phyloP scores from a whole-genome alignment of 1,284 basidiomycete species.

The Ustilago crameri region DNA sequence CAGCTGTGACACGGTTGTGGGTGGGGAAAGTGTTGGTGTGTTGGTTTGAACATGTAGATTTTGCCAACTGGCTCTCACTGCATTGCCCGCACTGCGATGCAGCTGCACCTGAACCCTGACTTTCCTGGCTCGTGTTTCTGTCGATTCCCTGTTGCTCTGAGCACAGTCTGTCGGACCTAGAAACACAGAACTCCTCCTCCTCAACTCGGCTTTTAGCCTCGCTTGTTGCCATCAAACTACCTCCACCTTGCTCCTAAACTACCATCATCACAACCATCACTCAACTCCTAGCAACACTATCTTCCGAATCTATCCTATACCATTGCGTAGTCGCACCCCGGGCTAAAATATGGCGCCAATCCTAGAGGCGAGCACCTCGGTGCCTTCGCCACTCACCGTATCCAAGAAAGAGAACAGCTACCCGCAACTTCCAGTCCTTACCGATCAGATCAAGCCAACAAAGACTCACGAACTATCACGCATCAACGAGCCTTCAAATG shows the following conservation, averaged over 20 bases:
- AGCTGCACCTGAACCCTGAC: constrained; percentile 7
- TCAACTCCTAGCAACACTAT: too few species aligned
- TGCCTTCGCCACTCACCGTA: constrained; percentile 32
- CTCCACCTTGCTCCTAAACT: too few species aligned
- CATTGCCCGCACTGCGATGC: constrained; percentile 2
- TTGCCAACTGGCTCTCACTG: background rate
- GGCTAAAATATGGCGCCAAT: constrained; percentile 28
- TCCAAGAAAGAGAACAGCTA: constrained; percentile 47
- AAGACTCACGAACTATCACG: constrained; percentile 29
- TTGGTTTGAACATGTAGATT: constrained; percentile 40
- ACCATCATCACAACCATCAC: too few species aligned
- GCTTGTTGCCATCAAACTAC: too few species aligned
- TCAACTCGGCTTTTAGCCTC: too few species aligned
- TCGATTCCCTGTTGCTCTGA: background rate
- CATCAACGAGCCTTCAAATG: constrained; percentile 29
- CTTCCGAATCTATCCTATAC: too few species aligned
- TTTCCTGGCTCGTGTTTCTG: background rate
- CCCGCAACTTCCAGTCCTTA: constrained; percentile 25
- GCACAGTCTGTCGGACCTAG: too few species aligned
- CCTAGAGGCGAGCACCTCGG: constrained; percentile 25
- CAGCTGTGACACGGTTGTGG: too few species aligned
- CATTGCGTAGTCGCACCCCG: background rate
- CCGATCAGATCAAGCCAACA: constrained; percentile 28
- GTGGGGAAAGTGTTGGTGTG: constrained; percentile 27
- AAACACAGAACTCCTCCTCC: too few species aligned